phyloP scores from a whole-genome alignment of 352 stramenopile genomes.

The Phytophthora brassicae region DNA sequence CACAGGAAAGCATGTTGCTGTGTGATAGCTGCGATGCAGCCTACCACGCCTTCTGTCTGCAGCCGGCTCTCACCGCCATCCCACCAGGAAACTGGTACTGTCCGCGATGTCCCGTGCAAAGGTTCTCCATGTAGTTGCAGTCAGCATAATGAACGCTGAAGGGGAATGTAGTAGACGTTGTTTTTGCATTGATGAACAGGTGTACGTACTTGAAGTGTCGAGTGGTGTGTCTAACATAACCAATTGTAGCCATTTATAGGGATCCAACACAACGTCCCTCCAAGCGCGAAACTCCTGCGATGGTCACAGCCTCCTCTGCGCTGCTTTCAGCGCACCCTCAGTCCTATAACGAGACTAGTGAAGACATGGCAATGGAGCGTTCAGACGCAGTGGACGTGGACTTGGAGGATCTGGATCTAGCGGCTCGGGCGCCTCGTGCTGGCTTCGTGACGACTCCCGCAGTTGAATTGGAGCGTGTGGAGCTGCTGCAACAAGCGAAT shows the following conservation, averaged over 20 bases:
- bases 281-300: slow-evolving; percentile 24
- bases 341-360: slow-evolving; percentile 15
- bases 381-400: slow-evolving; percentile 21
- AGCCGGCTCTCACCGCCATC: slow-evolving; percentile 59
- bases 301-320: slow-evolving; percentile 19
- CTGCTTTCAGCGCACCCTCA: slow-evolving; percentile 16
- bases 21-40: slow-evolving; percentile 86
- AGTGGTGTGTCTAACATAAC: slow-evolving; percentile 4
- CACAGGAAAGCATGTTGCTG: slow-evolving; percentile 75
- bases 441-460: slow-evolving; percentile 44
- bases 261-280: slow-evolving; percentile 19
- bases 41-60: slow-evolving; percentile 83
- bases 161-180: slow-evolving; percentile 12
- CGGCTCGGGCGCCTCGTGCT: slow-evolving; percentile 17
- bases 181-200: background rate
- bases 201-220: background rate
- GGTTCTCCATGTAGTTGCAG: slow-evolving; percentile 30
- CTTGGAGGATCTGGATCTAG: slow-evolving; percentile 32
- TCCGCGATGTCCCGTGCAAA: slow-evolving; percentile 60
- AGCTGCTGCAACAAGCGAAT: slow-evolving; percentile 32
- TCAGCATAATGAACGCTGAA: background rate
- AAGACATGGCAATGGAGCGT: slow-evolving; percentile 10
- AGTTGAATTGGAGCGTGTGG: slow-evolving; percentile 43
- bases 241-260: slow-evolving; percentile 28
- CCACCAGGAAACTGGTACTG: slow-evolving; percentile 84